Evolutionary conservation across 2,329 filamentous ascomycete genomes (phyloP).

Genomic region (Pseudodiploospora longispora): DNA sequence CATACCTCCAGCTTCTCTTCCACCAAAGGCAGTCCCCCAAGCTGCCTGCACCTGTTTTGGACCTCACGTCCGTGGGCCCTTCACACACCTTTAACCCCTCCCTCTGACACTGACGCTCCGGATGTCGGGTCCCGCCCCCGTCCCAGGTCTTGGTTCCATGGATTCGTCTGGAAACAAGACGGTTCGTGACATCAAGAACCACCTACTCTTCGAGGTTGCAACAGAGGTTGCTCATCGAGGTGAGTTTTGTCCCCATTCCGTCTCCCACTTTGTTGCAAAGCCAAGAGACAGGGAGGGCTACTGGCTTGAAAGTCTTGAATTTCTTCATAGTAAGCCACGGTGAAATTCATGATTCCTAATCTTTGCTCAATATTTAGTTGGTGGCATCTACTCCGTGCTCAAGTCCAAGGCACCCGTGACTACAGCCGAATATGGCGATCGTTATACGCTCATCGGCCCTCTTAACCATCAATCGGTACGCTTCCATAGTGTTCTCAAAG

Average conservation of each 20-base stretch:
- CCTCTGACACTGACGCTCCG: too few species aligned
- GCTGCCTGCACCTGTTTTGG: too few species aligned
- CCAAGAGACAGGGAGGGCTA: too few species aligned
- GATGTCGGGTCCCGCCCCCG: too few species aligned
- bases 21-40: too few species aligned
- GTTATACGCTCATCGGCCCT: constrained; percentile 91
- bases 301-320: too few species aligned
- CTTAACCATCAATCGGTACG: constrained; percentile 83
- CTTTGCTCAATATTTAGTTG: constrained; percentile 49
- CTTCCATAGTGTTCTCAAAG: constrained; percentile 10
- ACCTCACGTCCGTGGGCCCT: too few species aligned
- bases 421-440: constrained; percentile 95
- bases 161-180: constrained; percentile 15
- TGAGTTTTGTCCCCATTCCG: constrained; percentile 32
- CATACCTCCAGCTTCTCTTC: too few species aligned
- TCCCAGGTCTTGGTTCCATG: too few species aligned
- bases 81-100: too few species aligned
- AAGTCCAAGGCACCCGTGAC: constrained; percentile 98
- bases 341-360: neutral
- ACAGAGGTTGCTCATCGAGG: constrained; percentile 96
- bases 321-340: too few species aligned
- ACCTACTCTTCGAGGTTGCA: constrained; percentile 92
- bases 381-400: constrained; percentile 97
- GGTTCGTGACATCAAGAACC: constrained; percentile 77
- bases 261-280: too few species aligned